A percentile compares a stretch with the other conserved stretches of the same genome.
Evolutionary conservation across 1,284 basidiomycete species (phyloP).

Genomic region (Austroboletus rostrupii): DNA sequence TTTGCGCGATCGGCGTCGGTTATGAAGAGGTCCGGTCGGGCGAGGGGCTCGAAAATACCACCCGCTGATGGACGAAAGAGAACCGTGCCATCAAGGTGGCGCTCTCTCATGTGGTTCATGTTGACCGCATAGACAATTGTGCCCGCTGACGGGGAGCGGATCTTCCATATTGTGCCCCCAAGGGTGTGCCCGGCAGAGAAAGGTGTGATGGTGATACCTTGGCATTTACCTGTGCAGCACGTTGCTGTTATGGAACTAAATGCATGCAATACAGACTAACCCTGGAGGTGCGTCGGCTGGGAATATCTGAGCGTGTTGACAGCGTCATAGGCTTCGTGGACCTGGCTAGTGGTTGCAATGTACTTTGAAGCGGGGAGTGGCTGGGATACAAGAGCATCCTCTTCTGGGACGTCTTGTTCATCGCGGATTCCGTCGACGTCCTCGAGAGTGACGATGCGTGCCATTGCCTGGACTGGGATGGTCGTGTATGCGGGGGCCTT

Average conservation of each 20-base stretch:
- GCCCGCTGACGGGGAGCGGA: constrained; percentile 93
- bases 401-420: constrained; percentile 63
- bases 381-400: constrained; percentile 18
- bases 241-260: constrained; percentile 1
- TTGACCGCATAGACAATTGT: constrained; percentile 95
- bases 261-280: constrained; percentile 40
- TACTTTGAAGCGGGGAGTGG: constrained; percentile 45
- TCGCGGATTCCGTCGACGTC: constrained; percentile 78
- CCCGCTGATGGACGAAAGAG: constrained; percentile 68
- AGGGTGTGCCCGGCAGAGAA: constrained; percentile 95
- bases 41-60: constrained; percentile 83
- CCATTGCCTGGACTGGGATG: constrained; percentile 95
- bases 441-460: constrained; percentile 82
- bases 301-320: constrained; percentile 92
- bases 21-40: constrained; percentile 88
- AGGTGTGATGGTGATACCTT: constrained; percentile 91
- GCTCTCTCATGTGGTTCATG: constrained; percentile 95
- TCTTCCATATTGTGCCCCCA: constrained; percentile 98
- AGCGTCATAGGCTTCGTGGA: constrained; percentile 92
- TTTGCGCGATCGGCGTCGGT: constrained; percentile 86
- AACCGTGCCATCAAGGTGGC: constrained; percentile 94
- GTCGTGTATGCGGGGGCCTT: constrained; percentile 94
- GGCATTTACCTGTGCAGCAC: constrained; percentile 66
- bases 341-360: constrained; percentile 76
- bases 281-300: constrained; percentile 93